A percentile compares a stretch with the other conserved stretches of the same genome.
Evolutionary conservation across 345 rosid genomes (phyloP).

Genomic region (Aquilaria yunnanensis): DNA sequence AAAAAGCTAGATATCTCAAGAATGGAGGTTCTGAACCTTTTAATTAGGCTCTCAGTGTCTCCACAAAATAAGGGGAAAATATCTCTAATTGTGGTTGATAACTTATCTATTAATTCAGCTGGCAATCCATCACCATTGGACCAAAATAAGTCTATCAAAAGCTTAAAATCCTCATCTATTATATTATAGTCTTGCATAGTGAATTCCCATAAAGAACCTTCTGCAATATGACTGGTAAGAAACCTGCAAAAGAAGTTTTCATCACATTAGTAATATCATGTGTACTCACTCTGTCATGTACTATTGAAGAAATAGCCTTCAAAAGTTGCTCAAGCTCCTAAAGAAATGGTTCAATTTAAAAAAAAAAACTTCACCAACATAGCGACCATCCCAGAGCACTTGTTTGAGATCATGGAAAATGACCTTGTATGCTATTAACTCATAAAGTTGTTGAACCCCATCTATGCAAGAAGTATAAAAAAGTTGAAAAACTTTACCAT

Average conservation of each 20-base stretch:
- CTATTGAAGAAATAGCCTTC: constrained; percentile 55
- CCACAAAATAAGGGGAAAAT: constrained; percentile 63
- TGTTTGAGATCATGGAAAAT: constrained; percentile 75
- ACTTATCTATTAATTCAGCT: constrained; percentile 66
- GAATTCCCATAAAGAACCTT: constrained; percentile 84
- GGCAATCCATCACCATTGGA: constrained; percentile 94
- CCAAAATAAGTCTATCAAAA: constrained; percentile 77
- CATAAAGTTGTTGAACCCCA: constrained; percentile 74
- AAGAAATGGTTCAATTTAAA: constrained; percentile 78
- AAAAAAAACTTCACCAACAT: constrained; percentile 62
- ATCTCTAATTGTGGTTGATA: constrained; percentile 46
- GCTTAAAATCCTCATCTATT: constrained; percentile 78
- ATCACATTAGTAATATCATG: constrained; percentile 73
- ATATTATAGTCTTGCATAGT: constrained; percentile 49
- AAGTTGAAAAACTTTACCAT: constrained; percentile 56
- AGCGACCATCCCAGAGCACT: constrained; percentile 77
- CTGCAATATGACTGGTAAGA: constrained; percentile 77
- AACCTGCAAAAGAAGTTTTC: constrained; percentile 95
- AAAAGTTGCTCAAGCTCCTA: constrained; percentile 74
- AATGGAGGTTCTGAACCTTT: constrained; percentile 39
- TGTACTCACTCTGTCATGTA: constrained; percentile 81
- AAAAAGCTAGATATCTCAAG: constrained; percentile 57
- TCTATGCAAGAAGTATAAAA: constrained; percentile 61
- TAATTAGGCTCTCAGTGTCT: constrained; percentile 58
- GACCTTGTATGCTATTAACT: constrained; percentile 71